These are phyloP conservation scores for Ophiocytium majus DNA, from an alignment of 352 stramenopile genomes.

Conservation along the genomic window DNA sequence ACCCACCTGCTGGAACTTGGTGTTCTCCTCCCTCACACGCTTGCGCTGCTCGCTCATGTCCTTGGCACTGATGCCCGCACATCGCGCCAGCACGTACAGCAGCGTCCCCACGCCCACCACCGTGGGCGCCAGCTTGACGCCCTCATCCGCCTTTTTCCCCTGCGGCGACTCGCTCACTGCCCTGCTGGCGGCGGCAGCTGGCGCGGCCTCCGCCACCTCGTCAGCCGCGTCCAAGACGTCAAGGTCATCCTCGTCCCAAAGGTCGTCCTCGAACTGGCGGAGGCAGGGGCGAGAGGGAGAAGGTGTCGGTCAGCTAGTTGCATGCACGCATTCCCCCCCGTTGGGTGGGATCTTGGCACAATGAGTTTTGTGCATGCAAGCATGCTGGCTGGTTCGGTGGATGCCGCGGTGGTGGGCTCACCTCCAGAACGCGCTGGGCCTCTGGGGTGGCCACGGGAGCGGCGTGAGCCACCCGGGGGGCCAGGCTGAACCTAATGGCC, in stretches of 20 bases:
- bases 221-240: not conserved
- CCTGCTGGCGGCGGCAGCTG: not conserved
- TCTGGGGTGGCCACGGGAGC: not conserved
- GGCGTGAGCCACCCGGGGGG: not conserved
- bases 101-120: not conserved
- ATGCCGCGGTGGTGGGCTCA: not conserved
- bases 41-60: slow-evolving; percentile 14
- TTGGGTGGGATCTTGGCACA: too few species aligned
- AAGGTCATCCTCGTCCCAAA: not conserved
- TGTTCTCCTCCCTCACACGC: slow-evolving; percentile 22
- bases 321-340: too few species aligned
- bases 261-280: not conserved
- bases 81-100: not conserved
- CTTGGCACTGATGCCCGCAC: not conserved
- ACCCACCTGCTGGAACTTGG: slow-evolving; percentile 23
- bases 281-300: too few species aligned
- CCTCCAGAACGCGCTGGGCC: not conserved
- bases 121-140: not conserved
- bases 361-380: not conserved
- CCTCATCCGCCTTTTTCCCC: not conserved
- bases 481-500: not conserved
- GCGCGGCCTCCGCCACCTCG: not conserved
- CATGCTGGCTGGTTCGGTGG: not conserved
- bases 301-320: too few species aligned
- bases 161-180: not conserved